Evolutionary conservation across 345 rosid species (phyloP).

Genomic region (Salix exigua): DNA sequence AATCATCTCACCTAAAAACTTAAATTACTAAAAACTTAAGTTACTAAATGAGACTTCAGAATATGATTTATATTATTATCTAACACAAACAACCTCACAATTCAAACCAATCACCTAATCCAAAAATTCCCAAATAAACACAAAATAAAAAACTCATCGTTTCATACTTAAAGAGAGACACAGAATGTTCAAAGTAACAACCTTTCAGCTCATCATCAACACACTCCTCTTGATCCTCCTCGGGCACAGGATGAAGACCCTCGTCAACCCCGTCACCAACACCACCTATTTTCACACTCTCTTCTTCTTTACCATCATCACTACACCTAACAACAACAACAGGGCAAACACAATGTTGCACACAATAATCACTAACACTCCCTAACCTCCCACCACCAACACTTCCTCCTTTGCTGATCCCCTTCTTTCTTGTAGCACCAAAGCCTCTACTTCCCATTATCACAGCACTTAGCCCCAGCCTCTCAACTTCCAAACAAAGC

Average conservation of each 20-base stretch:
- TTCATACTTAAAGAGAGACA: too few species aligned
- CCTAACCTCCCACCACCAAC: slow-evolving; percentile 11
- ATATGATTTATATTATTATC: too few species aligned
- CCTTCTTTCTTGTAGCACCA: slow-evolving; percentile 21
- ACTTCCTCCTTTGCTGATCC: neutral
- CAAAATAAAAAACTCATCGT: neutral
- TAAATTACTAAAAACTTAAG: too few species aligned
- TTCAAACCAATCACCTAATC: neutral
- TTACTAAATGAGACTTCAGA: too few species aligned
- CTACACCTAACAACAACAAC: slow-evolving; percentile 25
- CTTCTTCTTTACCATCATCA: neutral
- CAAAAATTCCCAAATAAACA: neutral
- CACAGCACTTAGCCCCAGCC: slow-evolving; percentile 28
- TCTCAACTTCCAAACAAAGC: slow-evolving; percentile 32
- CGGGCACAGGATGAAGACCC: slow-evolving; percentile 48
- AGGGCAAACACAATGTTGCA: slow-evolving; percentile 29
- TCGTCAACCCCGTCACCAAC: slow-evolving; percentile 23
- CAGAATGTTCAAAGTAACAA: neutral
- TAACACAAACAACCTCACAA: neutral
- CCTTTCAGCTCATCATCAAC: slow-evolving; percentile 43
- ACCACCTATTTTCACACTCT: neutral
- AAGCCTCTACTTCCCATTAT: slow-evolving; percentile 36
- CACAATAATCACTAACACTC: slow-evolving; percentile 32
- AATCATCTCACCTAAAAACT: too few species aligned
- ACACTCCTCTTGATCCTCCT: slow-evolving; percentile 52